These are phyloP conservation scores for Nannochloropsis granulata DNA, from an alignment of 108 stramenopile genomes.

Conservation along the genomic window DNA sequence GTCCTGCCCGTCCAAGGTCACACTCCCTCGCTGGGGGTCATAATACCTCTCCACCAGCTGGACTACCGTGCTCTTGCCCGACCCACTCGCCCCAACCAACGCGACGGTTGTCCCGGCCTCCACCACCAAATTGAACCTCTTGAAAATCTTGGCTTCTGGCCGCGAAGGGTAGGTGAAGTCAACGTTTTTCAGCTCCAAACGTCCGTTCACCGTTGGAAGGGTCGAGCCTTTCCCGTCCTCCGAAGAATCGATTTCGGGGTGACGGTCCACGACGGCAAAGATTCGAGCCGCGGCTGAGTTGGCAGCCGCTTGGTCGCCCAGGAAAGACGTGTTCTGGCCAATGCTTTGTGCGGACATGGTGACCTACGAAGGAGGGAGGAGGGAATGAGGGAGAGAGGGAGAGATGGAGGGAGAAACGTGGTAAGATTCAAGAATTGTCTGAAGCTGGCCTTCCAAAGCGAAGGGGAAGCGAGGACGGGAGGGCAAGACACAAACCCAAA, in stretches of 20 bases:
- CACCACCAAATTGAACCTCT: slow-evolving; percentile 46
- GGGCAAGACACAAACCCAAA: not conserved
- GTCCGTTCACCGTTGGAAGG: not conserved
- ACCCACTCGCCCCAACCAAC: slow-evolving; percentile 61
- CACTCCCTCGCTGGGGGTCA: slow-evolving; percentile 60
- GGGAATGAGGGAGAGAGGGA: not conserved
- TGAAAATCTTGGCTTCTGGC: slow-evolving; percentile 40
- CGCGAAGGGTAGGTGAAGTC: slow-evolving; percentile 78
- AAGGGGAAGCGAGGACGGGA: not conserved
- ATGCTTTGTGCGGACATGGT: not conserved
- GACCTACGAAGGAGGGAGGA: not conserved
- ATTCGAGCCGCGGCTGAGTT: slow-evolving; percentile 15
- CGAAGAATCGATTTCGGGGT: slow-evolving; percentile 22
- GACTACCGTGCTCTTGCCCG: slow-evolving; percentile 75
- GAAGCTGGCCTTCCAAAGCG: not conserved
- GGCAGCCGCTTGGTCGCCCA: slow-evolving; percentile 15
- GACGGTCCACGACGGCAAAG: slow-evolving; percentile 23
- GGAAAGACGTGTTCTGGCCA: slow-evolving; percentile 14
- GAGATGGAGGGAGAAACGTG: not conserved
- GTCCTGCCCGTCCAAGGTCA: slow-evolving; percentile 57
- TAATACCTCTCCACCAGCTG: slow-evolving; percentile 75
- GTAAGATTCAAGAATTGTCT: not conserved
- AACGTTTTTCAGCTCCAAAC: slow-evolving; percentile 35
- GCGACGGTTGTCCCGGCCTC: slow-evolving; percentile 67
- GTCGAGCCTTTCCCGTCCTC: not conserved